Percentiles rank a stretch among this genome's conserved stretches.
These are phyloP conservation scores for Scenedesmus sp. DNA, from an alignment of 163 green algal genomes.

Conservation along the genomic window DNA sequence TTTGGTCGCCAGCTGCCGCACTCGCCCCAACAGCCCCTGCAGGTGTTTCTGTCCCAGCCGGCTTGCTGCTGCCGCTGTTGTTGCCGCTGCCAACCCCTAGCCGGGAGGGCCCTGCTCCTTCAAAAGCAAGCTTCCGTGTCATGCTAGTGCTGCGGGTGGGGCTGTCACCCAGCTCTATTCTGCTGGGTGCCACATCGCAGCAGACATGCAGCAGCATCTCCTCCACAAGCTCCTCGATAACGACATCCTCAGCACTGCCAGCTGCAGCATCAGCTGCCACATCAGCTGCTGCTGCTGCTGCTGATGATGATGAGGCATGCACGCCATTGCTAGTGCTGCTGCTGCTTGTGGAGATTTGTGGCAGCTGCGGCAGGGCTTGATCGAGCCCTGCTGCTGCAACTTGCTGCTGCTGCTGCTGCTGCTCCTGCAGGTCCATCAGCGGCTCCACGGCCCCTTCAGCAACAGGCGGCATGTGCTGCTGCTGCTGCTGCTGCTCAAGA, in stretches of 20 bases:
- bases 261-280: background rate
- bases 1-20: background rate
- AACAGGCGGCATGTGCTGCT: background rate
- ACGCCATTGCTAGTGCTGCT: constrained; percentile 9
- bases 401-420: background rate
- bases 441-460: background rate
- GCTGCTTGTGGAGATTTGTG: background rate
- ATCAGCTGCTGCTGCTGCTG: background rate
- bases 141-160: constrained; percentile 16
- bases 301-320: too few species aligned
- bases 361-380: background rate
- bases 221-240: constrained; percentile 41
- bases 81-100: background rate
- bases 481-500: background rate
- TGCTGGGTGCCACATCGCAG: background rate
- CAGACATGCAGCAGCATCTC: constrained; percentile 37
- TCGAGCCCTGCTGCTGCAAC: background rate
- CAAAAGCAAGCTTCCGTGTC: constrained; percentile 22
- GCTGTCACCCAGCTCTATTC: constrained; percentile 47
- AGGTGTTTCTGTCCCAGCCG: background rate
- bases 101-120: background rate
- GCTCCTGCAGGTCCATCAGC: background rate
- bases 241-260: constrained; percentile 13
- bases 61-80: background rate
- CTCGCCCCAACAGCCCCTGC: background rate